Evolutionary conservation across 805 yeast species (phyloP).

Genomic region (Cyberlindnera amylophila): DNA sequence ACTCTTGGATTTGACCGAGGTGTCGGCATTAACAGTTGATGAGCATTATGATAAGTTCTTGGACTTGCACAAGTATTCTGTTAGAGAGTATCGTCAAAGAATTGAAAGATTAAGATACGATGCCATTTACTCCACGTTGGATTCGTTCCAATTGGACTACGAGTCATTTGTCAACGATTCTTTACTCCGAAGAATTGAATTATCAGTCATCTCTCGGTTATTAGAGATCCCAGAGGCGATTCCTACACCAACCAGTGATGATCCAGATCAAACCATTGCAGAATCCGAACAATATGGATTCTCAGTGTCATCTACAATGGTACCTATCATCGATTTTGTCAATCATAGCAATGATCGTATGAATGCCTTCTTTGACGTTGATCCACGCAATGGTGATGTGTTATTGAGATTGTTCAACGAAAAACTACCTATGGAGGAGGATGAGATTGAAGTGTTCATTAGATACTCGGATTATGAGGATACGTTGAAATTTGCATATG

Average conservation of each 20-base stretch:
- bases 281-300: slow-evolving; percentile 33
- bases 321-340: slow-evolving; percentile 65
- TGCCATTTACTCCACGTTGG: slow-evolving; percentile 19
- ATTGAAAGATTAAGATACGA: slow-evolving; percentile 19
- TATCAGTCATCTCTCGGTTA: slow-evolving; percentile 55
- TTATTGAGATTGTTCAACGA: slow-evolving; percentile 31
- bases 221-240: slow-evolving; percentile 55
- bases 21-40: slow-evolving; percentile 25
- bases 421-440: not conserved
- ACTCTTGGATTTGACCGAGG: slow-evolving; percentile 32
- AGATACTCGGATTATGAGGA: slow-evolving; percentile 44
- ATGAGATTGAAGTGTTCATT: slow-evolving; percentile 38
- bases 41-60: slow-evolving; percentile 28
- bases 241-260: not conserved
- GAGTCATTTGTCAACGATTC: slow-evolving; percentile 8
- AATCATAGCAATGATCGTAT: slow-evolving; percentile 47
- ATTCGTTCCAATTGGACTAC: slow-evolving; percentile 22
- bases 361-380: slow-evolving; percentile 63
- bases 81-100: slow-evolving; percentile 18
- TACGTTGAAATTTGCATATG: slow-evolving; percentile 34
- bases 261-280: not conserved
- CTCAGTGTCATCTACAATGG: slow-evolving; percentile 49
- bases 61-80: slow-evolving; percentile 19
- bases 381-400: slow-evolving; percentile 40
- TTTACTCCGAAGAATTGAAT: slow-evolving; percentile 27